Evolutionary conservation across 2,329 filamentous ascomycete genomes (phyloP), one percentile per base, ranked within the genome.

Genomic region (Sclerotinia nivalis): DNA sequence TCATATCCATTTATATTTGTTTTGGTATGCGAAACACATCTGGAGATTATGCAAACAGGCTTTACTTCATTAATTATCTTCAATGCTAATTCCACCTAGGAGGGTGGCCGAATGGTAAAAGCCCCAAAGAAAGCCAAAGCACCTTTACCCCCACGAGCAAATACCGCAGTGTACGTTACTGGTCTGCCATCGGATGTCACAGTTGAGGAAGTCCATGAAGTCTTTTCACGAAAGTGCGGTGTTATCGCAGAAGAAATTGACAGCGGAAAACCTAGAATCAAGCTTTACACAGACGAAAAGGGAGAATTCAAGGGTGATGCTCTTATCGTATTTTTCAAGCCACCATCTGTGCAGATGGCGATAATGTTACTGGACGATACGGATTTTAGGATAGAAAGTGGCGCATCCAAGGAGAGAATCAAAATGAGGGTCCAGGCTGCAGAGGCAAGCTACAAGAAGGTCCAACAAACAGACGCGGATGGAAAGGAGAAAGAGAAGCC

Each of bases 181-280:
- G 93, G 92, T 18, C 86, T 99, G 5, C 96, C 96, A 0, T 81
- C 84, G 52, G 93, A 98, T 79, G 91, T 88, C 56, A 92, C 91
- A 0, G 83, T 90, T 55, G 88, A 91, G 43, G 96, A 99, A 82
- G 88, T 99, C 22, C 86, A 91, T 74, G 87, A 93, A 34, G 84
- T 92, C 40, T 99, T 99, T 82, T 93, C 90, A 62, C 83, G 86
- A 72, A 95, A 93, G 79, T 96, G 88, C 77, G 94, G 94, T 71
- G 91, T 98, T 74, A 94, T 99, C 73, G 93, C 95, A 62, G 94
- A 98, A 80, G 92, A 97, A 80, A 94, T 97, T 73, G 94, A 97
- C 77, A 93, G 89, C 76, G 92, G 93, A 69, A 87, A 89, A 59
- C 93, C 93, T 58, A 90, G 96, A 50, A 95, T 99, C 81, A 98